Evolutionary conservation across 352 stramenopile genomes (phyloP).

Genomic region (Globisporangium heterothallicum): DNA sequence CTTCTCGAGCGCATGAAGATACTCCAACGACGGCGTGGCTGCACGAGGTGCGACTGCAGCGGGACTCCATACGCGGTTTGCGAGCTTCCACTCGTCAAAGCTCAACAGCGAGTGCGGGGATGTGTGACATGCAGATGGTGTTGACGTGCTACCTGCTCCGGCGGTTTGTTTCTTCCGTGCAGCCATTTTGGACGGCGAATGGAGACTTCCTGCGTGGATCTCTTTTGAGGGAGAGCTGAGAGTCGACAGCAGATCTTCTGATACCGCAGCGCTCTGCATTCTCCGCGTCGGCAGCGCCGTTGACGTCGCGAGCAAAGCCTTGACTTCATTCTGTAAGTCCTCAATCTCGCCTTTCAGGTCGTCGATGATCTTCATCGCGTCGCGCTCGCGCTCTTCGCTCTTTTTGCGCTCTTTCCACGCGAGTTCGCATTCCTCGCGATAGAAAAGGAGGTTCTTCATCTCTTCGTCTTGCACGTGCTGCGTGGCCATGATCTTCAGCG

Average conservation of each 20-base stretch:
- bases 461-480: slow-evolving; percentile 66
- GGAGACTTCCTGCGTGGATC: background rate
- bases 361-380: slow-evolving; percentile 65
- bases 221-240: slow-evolving; percentile 7
- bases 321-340: slow-evolving; percentile 44
- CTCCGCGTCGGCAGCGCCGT: slow-evolving; percentile 1
- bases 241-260: background rate
- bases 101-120: slow-evolving; percentile 18
- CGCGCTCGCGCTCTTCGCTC: slow-evolving; percentile 50
- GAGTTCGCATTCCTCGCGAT: slow-evolving; percentile 68
- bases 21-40: slow-evolving; percentile 28
- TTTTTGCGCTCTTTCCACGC: slow-evolving; percentile 55
- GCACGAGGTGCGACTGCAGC: slow-evolving; percentile 6
- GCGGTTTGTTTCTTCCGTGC: slow-evolving; percentile 13
- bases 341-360: slow-evolving; percentile 59
- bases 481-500: slow-evolving; percentile 46
- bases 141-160: background rate
- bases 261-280: background rate
- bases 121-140: background rate
- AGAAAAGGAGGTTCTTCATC: slow-evolving; percentile 66
- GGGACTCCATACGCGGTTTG: slow-evolving; percentile 47
- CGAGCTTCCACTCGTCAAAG: slow-evolving; percentile 62
- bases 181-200: slow-evolving; percentile 11
- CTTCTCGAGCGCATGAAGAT: slow-evolving; percentile 15
- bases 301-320: slow-evolving; percentile 24